Percentiles rank a stretch among this genome's conserved stretches.
Evolutionary conservation across 345 rosid genomes (phyloP).

Genomic region (Linum tenue): DNA sequence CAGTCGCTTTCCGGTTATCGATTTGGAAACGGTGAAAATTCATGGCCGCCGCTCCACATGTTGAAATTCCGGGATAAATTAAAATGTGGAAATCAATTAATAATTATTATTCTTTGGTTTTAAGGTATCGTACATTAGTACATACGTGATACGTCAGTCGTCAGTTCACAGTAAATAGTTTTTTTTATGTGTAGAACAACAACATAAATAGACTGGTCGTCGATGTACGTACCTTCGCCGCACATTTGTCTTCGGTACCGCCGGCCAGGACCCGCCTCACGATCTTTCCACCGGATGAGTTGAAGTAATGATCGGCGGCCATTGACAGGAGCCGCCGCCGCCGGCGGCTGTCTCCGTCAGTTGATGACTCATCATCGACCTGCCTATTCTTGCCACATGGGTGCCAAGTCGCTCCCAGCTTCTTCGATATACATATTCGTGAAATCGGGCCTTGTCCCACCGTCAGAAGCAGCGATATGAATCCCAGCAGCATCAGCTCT

Average conservation of each 20-base stretch:
- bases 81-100: too few relatives aligned
- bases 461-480: constrained; percentile 69
- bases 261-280: constrained; percentile 18
- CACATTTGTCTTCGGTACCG: constrained; percentile 4
- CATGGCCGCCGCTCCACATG: too few relatives aligned
- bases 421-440: constrained; percentile 49
- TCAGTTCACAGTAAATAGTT: too few relatives aligned
- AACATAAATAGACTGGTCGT: too few relatives aligned
- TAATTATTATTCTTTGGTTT: too few relatives aligned
- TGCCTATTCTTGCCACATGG: constrained; percentile 37
- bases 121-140: too few relatives aligned
- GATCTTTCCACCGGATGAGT: constrained; percentile 6
- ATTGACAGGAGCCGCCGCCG: constrained; percentile 13
- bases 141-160: too few relatives aligned
- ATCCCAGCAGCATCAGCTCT: constrained; percentile 92
- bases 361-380: not conserved
- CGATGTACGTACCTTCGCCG: constrained; percentile 1
- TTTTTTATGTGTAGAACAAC: too few relatives aligned
- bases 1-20: too few relatives aligned
- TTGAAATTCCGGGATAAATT: too few relatives aligned
- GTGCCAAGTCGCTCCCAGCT: constrained; percentile 48
- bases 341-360: constrained; percentile 7
- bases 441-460: constrained; percentile 43
- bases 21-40: too few relatives aligned
- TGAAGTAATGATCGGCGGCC: not conserved